These are phyloP conservation scores for Coccinonectria pachysandricola DNA, from an alignment of 2,329 filamentous ascomycete genomes.

Conservation along the genomic window DNA sequence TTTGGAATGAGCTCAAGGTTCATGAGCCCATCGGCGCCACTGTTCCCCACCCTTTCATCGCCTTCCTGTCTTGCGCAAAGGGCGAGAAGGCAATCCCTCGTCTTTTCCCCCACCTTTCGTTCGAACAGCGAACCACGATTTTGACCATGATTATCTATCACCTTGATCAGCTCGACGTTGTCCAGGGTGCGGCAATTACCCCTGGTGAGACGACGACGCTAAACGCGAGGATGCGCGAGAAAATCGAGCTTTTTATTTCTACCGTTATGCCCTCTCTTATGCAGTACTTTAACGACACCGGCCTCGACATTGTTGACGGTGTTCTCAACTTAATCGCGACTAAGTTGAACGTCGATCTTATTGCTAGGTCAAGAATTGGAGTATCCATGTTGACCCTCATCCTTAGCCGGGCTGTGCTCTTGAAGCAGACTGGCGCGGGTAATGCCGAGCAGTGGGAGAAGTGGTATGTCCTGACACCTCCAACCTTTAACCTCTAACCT, in stretches of 20 bases:
- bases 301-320: constrained; percentile 82
- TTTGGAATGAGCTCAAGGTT: constrained; percentile 84
- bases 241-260: constrained; percentile 81
- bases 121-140: constrained; percentile 88
- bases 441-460: constrained; percentile 67
- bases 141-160: constrained; percentile 93
- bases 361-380: constrained; percentile 79
- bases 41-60: constrained; percentile 84
- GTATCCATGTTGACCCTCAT: constrained; percentile 88
- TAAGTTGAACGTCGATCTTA: constrained; percentile 71
- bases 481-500: too few species aligned
- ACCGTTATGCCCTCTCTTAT: constrained; percentile 86
- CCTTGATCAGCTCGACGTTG: constrained; percentile 83
- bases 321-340: constrained; percentile 78
- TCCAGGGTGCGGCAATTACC: constrained; percentile 66
- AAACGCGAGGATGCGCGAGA: constrained; percentile 73
- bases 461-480: constrained; percentile 58
- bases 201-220: constrained; percentile 61
- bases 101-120: constrained; percentile 85
- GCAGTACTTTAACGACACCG: constrained; percentile 81
- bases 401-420: constrained; percentile 82
- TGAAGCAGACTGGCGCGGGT: constrained; percentile 69
- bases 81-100: constrained; percentile 93
- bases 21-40: constrained; percentile 79
- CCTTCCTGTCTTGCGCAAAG: constrained; percentile 87